Evolutionary conservation across 1,284 basidiomycete genomes (phyloP), one percentile per base, ranked within the genome.

Genomic region (Termitomyces sp.): DNA sequence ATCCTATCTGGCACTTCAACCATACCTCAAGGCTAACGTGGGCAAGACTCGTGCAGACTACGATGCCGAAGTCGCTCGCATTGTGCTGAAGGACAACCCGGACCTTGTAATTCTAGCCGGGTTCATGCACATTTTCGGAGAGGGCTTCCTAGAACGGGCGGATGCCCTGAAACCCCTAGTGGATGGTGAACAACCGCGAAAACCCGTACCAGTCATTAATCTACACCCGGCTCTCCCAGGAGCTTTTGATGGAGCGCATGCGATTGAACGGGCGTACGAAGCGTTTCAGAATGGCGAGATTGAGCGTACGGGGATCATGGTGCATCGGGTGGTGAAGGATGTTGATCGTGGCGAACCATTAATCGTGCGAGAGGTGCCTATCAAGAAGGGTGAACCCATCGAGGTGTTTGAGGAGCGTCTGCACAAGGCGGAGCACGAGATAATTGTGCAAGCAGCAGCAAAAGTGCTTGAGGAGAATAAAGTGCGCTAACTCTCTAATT

Each of bases 141-240:
- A 75, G 39, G 57, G 61, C 7, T 71, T 73, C 59, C 65, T 87
- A 50, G 79, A 87, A 38, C 70, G 76, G 30, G 65, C 86, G 53
- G 73, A 73, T 46, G 77, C 77, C 2, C 63, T 70, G 6, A 68
- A 66, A 50, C 59, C 63, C 0, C 60, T 70, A 41, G 68, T 72
- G 4, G 73, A 66, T 17, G 74, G 63, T 13, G 58, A 62, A 41
- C 53, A 56, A 17, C 50, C 55, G 24, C 73, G 55, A 42, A 59
- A 45, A 36, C 42, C 53, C 4, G 49, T 96, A 5, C 89, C 92
- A 0, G 90, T 97, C 61, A 97, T 99, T 76, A 99, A 99, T 68
- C 77, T 99, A 9, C 97, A 99, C 66, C 96, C 97, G 8, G 97
- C 96, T 5, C 76, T 99, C 1, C 97, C 97, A 0, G 92, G 92